Percentiles rank a stretch among this genome's conserved stretches.
Conservation (phyloP, 225 moss, liverwort and hornwort species). For the Physcomitrium patens region DNA sequence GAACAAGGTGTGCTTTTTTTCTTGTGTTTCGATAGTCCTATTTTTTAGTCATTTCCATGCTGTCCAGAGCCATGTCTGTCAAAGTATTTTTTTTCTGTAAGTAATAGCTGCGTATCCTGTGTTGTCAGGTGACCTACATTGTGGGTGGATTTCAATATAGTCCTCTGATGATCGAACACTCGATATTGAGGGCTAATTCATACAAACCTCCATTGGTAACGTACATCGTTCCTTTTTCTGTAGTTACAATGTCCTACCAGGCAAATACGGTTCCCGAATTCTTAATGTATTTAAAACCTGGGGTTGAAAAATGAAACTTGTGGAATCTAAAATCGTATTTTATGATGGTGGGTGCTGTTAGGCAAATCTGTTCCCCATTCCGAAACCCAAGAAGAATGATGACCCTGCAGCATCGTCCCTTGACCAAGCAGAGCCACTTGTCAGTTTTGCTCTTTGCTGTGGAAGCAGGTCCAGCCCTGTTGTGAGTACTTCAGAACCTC, state of each 20-base stretch:
- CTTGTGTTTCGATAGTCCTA: background rate
- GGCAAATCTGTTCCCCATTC: slow-evolving; percentile 73
- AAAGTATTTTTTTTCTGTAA: background rate
- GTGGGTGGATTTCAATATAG: slow-evolving; percentile 68
- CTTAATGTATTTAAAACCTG: slow-evolving; percentile 5
- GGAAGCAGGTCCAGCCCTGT: slow-evolving; percentile 72
- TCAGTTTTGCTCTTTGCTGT: slow-evolving; percentile 79
- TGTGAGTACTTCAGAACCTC: slow-evolving; percentile 37
- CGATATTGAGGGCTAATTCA: slow-evolving; percentile 68
- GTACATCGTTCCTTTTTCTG: background rate
- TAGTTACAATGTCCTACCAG: background rate
- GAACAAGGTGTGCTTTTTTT: slow-evolving; percentile 52
- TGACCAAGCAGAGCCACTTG: slow-evolving; percentile 73
- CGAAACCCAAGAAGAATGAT: slow-evolving; percentile 63
- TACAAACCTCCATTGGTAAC: slow-evolving; percentile 76
- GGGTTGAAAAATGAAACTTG: slow-evolving; percentile 10
- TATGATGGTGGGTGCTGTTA: slow-evolving; percentile 37
- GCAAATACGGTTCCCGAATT: slow-evolving; percentile 1
- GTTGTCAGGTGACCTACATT: slow-evolving; percentile 63
- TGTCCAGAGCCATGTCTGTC: background rate
- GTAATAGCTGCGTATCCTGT: slow-evolving; percentile 6
- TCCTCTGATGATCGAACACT: slow-evolving; percentile 71
- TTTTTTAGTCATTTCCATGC: background rate
- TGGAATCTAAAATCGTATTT: slow-evolving; percentile 19
- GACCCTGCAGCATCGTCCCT: slow-evolving; percentile 55